Percentiles rank a stretch among this genome's conserved stretches.
These are phyloP conservation scores for Trichosanthes truncata DNA, from an alignment of 306 rosid species.

Conservation along the genomic window DNA sequence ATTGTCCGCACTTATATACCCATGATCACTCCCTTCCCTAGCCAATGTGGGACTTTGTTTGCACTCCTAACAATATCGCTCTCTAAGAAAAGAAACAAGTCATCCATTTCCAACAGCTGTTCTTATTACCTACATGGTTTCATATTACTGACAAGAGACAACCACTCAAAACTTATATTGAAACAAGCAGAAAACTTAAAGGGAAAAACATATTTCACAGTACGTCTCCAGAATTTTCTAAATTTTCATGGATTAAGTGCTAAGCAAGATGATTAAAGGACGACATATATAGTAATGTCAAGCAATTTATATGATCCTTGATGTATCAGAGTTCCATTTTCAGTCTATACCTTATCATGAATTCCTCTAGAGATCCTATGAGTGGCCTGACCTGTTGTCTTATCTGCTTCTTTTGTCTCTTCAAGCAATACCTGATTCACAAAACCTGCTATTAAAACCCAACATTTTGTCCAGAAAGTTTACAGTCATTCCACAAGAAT, in stretches of 20 bases:
- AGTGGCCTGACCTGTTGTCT: slow-evolving; percentile 58
- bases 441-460: slow-evolving; percentile 3
- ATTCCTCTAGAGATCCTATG: slow-evolving; percentile 79
- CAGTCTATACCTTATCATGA: slow-evolving; percentile 51
- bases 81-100: neutral
- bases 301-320: neutral
- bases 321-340: neutral
- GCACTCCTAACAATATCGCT: too few species aligned
- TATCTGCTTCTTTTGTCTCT: slow-evolving; percentile 82
- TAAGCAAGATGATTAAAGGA: neutral
- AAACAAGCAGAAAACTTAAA: neutral
- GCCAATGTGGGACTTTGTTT: too few species aligned
- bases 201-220: neutral
- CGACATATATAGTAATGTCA: neutral
- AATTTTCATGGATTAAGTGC: neutral
- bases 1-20: too few species aligned
- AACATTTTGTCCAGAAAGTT: neutral
- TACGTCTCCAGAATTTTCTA: neutral
- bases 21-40: too few species aligned
- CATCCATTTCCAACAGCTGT: neutral
- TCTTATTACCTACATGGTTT: neutral
- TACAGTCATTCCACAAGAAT: neutral
- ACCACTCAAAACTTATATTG: neutral
- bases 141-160: neutral
- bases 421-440: slow-evolving; percentile 47